Percentiles rank a stretch among this genome's conserved stretches.
Evolutionary conservation across 106 monocot genomes (phyloP).

Genomic region (Hemerocallis citrina): DNA sequence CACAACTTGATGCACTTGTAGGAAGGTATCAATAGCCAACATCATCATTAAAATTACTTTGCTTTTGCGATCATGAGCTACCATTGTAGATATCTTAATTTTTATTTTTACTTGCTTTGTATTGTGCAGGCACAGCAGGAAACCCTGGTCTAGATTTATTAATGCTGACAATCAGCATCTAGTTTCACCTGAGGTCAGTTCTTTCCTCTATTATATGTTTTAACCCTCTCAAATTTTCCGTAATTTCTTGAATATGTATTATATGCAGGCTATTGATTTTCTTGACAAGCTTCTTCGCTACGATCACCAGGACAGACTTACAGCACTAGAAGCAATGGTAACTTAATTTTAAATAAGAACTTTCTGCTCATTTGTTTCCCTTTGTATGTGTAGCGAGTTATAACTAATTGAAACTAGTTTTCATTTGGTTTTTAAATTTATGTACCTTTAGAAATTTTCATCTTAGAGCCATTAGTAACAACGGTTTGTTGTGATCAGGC

Average conservation of each 20-base stretch:
- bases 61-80: not conserved
- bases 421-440: not conserved
- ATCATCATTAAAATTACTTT: no score
- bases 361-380: not conserved
- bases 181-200: constrained; percentile 77
- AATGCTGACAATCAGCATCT: constrained; percentile 87
- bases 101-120: not conserved
- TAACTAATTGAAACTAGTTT: not conserved
- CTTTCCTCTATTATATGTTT: not conserved
- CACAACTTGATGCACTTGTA: constrained; percentile 87
- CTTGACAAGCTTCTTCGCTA: constrained; percentile 22
- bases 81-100: not conserved
- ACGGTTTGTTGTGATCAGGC: no score
- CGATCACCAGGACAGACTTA: constrained; percentile 30
- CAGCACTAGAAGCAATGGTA: constrained; percentile 27
- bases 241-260: not conserved
- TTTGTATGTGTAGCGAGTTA: not conserved
- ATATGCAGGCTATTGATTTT: constrained; percentile 13
- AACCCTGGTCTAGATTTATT: constrained; percentile 88
- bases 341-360: not conserved
- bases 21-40: constrained; percentile 73
- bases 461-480: no score
- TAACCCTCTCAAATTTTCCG: not conserved
- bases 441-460: no score
- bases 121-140: constrained; percentile 73